Base-by-base conservation (phyloP, 169 alveolate species). In the Eimeria tenella region DNA sequence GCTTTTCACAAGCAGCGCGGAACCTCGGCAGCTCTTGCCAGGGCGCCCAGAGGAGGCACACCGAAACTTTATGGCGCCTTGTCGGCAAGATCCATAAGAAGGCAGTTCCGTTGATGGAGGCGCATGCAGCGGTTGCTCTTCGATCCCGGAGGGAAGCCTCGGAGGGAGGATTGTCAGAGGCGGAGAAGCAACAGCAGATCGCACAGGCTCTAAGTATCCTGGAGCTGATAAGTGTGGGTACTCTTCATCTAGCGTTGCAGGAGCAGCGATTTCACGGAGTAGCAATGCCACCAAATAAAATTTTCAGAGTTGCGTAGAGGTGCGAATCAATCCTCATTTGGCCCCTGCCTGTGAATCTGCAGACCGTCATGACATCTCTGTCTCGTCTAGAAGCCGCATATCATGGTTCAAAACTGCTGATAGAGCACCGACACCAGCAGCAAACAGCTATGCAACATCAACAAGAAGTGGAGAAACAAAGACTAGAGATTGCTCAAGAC, bases 61-160 rank as follows among this genome's bases (percentile, higher is more conserved):
- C 91, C 31, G 91, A 62, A 15, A 60, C 91, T n/a, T 25, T 84
- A n/a, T 84, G 91, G 91, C 91, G 91, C 52, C 91, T 84, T 19
- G 91, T 84, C 91, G 42, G 91, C 91, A 84, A 84, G 52, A 49
- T 84, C 23, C 91, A 84, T 25, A 84, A 84, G 79, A 84, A 84
- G 70, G 91, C 91, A 8, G 79, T 84, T 60, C 91, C 91, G 6
- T 77, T 62, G 19, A 25, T 84, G 81, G 81, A 84, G 63, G 62
- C 58, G 65, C 63, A 84, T 17, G 91, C 91, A 52, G 4, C 91
- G 7, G 49, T n/a, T 5, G 91, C 19, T 5, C 81, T 84, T 7
- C 75, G 62, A 15, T 53, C n/a, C 79, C 63, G 52, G 21, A 55
- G 50, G 74, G 77, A 25, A n/a, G 91, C 53, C 21, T 62, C 91